Conservation (phyloP, 768 basidiomycete species). For the Rhizopogon sp. region DNA sequence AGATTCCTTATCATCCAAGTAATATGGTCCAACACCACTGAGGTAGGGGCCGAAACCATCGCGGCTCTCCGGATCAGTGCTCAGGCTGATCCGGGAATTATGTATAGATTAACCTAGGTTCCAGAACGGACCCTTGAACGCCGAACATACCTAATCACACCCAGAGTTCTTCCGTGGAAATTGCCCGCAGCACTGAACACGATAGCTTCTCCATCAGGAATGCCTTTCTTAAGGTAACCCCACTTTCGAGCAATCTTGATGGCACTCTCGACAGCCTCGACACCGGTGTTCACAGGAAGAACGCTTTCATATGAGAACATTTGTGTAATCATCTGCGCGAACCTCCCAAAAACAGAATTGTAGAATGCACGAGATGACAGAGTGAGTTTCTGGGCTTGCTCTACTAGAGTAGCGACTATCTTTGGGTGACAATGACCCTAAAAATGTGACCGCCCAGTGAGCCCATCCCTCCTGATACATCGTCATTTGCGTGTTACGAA, state of each 20-base stretch:
- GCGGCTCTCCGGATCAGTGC: conserved; percentile 89
- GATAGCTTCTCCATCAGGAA: conserved; percentile 77
- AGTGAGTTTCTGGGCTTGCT: conserved; percentile 87
- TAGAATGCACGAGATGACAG: conserved; percentile 96
- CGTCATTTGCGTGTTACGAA: conserved; percentile 25
- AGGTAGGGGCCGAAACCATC: conserved; percentile 90
- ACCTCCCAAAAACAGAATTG: conserved; percentile 87
- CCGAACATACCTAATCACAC: conserved; percentile 66
- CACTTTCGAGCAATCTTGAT: conserved; percentile 95
- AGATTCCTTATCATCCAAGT: conserved; percentile 39
- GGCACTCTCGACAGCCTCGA: conserved; percentile 97
- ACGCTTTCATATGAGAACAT: conserved; percentile 95
- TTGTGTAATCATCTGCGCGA: conserved; percentile 77
- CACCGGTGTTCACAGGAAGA: conserved; percentile 98
- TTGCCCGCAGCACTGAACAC: conserved; percentile 85
- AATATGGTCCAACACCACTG: conserved; percentile 77
- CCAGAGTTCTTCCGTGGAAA: conserved; percentile 93
- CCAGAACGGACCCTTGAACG: background rate
- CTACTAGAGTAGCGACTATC: conserved; percentile 75
- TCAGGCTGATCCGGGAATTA: conserved; percentile 55
- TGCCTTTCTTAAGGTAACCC: conserved; percentile 88
- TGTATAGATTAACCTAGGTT: conserved; percentile 5
- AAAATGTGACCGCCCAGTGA: conserved; percentile 3
- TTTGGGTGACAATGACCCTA: conserved; percentile 90
- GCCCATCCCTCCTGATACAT: background rate